Percentiles rank a stretch among this genome's conserved stretches.
These are phyloP conservation scores for Mucor irregularis DNA, from an alignment of 371 early-diverging fungal genomes.

Conservation along the genomic window DNA sequence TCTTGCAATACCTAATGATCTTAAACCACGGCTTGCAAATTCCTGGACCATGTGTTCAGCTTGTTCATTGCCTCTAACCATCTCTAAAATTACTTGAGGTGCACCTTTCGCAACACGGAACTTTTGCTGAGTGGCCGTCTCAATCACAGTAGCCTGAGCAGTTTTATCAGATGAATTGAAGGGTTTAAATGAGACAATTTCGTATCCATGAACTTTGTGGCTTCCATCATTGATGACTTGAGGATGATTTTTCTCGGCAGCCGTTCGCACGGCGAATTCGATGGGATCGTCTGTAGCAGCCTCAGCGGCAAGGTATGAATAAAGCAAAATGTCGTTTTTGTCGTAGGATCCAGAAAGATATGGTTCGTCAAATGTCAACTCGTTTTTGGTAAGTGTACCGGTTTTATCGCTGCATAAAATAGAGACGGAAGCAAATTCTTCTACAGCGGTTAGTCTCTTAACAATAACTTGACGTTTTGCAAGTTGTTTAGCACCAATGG, in stretches of 20 bases:
- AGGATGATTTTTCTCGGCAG: conserved; percentile 79
- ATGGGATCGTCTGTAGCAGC: conserved; percentile 93
- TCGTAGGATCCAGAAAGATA: conserved; percentile 74
- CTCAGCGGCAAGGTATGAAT: conserved; percentile 87
- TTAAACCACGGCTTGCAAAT: conserved; percentile 72
- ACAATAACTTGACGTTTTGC: conserved; percentile 93
- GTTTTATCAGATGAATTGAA: conserved; percentile 84
- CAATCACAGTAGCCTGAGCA: conserved; percentile 84
- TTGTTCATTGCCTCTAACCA: conserved; percentile 59
- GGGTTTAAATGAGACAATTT: conserved; percentile 77
- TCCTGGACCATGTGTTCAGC: conserved; percentile 53
- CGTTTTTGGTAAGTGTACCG: conserved; percentile 92
- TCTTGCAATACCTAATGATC: conserved; percentile 69
- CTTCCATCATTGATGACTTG: conserved; percentile 59
- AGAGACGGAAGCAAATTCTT: conserved; percentile 92
- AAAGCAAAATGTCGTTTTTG: conserved; percentile 83
- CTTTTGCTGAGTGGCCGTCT: conserved; percentile 69
- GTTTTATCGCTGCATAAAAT: conserved; percentile 96
- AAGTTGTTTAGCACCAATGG: conserved; percentile 88
- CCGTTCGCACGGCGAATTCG: conserved; percentile 85
- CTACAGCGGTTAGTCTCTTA: conserved; percentile 91
- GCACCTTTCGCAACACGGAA: conserved; percentile 67
- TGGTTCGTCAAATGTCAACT: conserved; percentile 89
- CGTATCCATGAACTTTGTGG: conserved; percentile 68
- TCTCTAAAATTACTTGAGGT: conserved; percentile 59